Base-by-base conservation (phyloP, 202 grass and related monocot genomes). In the Tripidium arundinaceum region DNA sequence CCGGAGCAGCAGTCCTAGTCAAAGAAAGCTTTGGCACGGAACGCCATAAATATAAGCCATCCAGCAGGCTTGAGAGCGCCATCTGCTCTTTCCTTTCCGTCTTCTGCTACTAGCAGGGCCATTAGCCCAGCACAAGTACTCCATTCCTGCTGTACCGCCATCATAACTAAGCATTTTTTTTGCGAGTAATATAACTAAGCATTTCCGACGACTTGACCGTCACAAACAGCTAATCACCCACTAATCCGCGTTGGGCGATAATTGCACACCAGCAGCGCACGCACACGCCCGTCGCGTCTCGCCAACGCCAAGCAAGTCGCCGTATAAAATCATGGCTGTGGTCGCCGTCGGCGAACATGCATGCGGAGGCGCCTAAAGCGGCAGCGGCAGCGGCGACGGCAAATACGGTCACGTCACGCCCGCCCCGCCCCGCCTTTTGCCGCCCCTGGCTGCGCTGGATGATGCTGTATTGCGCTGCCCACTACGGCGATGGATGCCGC, bases 281-380 rank as follows among this genome's bases (percentile, higher is more conserved):
- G 0, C 18, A 67, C 19, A 34, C 61, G 18, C 2, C 64, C 34
- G 19, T 15, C 10, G 33, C 64, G 34, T 14, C 68, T 47, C 7
- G 38, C 21, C 47, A 52, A 52, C 47, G 47, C 45, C 67, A 22
- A 31, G 38, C 34, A 12, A 69, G 66, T 69, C 66, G 31, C 33
- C 38, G 64, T 80, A 12, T 8, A 22, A 7, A n/a, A 39, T 27
- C 22, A 54, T 69, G 52, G 16, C 43, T 28, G 0, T 0, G 11
- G 71, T 83, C 61, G 60, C 29, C 80, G 61, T 75, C 70, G 27
- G 43, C 70, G 28, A 82, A 54, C 70, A 41, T 65, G 41, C 41
- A 42, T 42, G 72, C 31, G 72, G 58, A 46, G 31, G 42, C 10
- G 42, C 46, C 45, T 71, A 72, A 38, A 14, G 40, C 16, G 19